Conservation (phyloP, 78 protist genomes). For the Dictyostelium brefeldianum region DNA sequence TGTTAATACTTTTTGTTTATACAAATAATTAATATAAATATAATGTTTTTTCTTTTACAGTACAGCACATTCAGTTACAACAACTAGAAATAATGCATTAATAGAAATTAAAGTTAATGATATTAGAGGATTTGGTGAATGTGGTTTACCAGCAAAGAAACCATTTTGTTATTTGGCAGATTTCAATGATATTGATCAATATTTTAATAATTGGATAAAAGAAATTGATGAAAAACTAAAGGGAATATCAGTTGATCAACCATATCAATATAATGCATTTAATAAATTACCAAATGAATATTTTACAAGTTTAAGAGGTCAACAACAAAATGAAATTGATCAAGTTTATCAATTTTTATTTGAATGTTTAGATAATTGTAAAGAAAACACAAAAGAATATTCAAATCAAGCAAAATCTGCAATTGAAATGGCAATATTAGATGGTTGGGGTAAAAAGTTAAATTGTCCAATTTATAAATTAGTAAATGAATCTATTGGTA, state of each 20-base stretch:
- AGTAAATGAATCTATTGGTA: slow-evolving; percentile 1
- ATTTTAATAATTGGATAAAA: slow-evolving; percentile 11
- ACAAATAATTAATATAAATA: neutral
- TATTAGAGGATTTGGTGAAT: slow-evolving; percentile 66
- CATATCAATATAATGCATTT: slow-evolving; percentile 38
- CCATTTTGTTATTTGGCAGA: slow-evolving; percentile 73
- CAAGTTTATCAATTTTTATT: slow-evolving; percentile 5
- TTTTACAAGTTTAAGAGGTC: slow-evolving; percentile 9
- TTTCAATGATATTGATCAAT: slow-evolving; percentile 31
- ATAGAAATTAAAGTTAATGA: slow-evolving; percentile 9
- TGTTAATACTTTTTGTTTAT: too few relatives aligned
- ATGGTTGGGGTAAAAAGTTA: slow-evolving; percentile 61
- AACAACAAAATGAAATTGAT: neutral
- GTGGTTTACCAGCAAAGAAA: slow-evolving; percentile 80
- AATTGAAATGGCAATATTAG: slow-evolving; percentile 70
- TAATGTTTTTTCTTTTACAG: neutral
- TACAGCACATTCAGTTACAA: slow-evolving; percentile 79
- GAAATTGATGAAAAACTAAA: neutral
- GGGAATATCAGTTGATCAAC: neutral
- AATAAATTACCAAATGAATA: neutral
- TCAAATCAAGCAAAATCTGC: slow-evolving; percentile 38
- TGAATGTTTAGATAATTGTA: slow-evolving; percentile 63
- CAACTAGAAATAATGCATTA: slow-evolving; percentile 60
- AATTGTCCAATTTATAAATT: neutral
- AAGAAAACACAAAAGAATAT: slow-evolving; percentile 18